A percentile compares a stretch with the other conserved stretches of the same genome.
These are phyloP conservation scores for Barnettozyma sp. DNA, from an alignment of 805 yeast species.

Conservation along the genomic window DNA sequence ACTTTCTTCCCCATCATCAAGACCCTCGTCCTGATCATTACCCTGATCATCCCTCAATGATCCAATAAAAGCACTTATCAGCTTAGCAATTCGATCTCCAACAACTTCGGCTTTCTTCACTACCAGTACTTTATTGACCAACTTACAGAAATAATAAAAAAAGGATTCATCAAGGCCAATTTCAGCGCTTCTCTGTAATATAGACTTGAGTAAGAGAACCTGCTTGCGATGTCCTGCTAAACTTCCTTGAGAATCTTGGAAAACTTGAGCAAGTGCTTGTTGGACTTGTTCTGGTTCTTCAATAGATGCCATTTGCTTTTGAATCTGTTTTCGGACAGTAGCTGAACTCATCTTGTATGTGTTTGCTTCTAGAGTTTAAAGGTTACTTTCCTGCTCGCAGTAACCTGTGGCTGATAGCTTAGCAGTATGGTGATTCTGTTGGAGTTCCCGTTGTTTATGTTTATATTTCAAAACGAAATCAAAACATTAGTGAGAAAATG, in stretches of 20 bases:
- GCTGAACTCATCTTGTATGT: conserved; percentile 12
- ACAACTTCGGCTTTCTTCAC: conserved; percentile 61
- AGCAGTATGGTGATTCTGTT: no score
- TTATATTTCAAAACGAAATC: neutral
- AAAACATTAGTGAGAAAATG: neutral
- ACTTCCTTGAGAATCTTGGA: conserved; percentile 72
- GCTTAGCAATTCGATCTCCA: conserved; percentile 72
- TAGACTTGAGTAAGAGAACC: conserved; percentile 50
- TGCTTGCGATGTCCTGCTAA: conserved; percentile 74
- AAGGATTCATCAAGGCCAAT: conserved; percentile 53
- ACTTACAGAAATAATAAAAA: conserved; percentile 48
- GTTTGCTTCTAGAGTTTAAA: neutral
- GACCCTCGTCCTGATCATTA: conserved; percentile 19
- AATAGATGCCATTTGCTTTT: conserved; percentile 15
- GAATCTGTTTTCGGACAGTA: conserved; percentile 13
- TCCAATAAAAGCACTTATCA: conserved; percentile 53
- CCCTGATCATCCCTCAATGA: conserved; percentile 31
- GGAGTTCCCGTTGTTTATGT: neutral
- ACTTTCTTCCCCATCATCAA: conserved; percentile 18
- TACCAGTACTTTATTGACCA: conserved; percentile 59
- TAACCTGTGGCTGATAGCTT: no score
- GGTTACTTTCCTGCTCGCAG: neutral
- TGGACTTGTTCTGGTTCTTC: conserved; percentile 31
- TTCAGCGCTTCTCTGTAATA: conserved; percentile 49
- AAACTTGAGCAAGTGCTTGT: conserved; percentile 53